Evolutionary conservation across 805 yeast genomes (phyloP), one percentile per base, ranked within the genome.

Genomic region (Lachancea meyersii): DNA sequence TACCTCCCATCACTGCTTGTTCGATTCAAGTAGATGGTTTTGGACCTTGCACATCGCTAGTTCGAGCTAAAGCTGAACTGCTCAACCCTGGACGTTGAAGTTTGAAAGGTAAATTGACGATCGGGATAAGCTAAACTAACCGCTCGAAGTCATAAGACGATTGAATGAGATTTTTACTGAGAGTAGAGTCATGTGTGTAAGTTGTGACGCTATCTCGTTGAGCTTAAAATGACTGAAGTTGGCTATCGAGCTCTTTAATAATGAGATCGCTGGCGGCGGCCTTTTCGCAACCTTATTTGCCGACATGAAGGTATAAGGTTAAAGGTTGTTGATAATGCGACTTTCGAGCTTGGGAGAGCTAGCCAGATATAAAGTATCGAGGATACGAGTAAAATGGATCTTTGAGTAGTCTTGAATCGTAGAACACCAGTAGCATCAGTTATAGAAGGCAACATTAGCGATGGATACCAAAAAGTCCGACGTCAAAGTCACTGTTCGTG

Each of bases 181-280:
- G n/a, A n/a, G n/a, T n/a, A n/a, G n/a, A 28, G 31, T 28, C 31
- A 28, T 28, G 31, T 28, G 31, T n/a, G n/a, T n/a, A n/a, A n/a
- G n/a, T n/a, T n/a, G n/a, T n/a, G n/a, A n/a, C n/a, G n/a, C n/a
- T n/a, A n/a, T n/a, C n/a, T n/a, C n/a, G n/a, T n/a, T n/a, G n/a
- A n/a, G n/a, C n/a, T n/a, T n/a, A n/a, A n/a, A n/a, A n/a, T n/a
- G n/a, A n/a, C n/a, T n/a, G n/a, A n/a, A n/a, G n/a, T n/a, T n/a
- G n/a, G n/a, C n/a, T n/a, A n/a, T n/a, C n/a, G n/a, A n/a, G n/a
- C n/a, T n/a, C n/a, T n/a, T n/a, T n/a, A n/a, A n/a, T n/a, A n/a
- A n/a, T n/a, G n/a, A n/a, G n/a, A n/a, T n/a, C n/a, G n/a, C n/a
- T 23, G 26, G 21, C 8, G 31, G 39, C 39, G 39, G 39, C 20